Evolutionary conservation across 2,329 filamentous ascomycete genomes (phyloP).

Genomic region (Dendrostoma leiphaemia): DNA sequence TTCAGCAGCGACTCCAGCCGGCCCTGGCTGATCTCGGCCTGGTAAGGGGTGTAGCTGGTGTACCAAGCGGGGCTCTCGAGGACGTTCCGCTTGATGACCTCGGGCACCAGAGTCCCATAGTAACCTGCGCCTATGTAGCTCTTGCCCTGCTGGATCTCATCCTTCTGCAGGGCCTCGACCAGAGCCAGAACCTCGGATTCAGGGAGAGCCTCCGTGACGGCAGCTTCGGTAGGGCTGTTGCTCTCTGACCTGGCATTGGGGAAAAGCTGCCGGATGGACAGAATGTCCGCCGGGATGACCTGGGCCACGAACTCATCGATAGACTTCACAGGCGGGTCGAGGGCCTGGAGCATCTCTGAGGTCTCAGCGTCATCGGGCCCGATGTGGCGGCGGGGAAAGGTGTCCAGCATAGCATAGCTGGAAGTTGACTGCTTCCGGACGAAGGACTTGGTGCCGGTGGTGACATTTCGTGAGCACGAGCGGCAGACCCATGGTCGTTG

Average conservation of each 20-base stretch:
- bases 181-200: constrained; percentile 58
- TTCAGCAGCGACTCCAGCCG: constrained; percentile 89
- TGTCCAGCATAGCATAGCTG: constrained; percentile 45
- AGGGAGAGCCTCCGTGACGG: constrained; percentile 42
- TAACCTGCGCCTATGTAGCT: constrained; percentile 88
- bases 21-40: constrained; percentile 95
- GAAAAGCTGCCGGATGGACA: constrained; percentile 66
- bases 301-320: constrained; percentile 82
- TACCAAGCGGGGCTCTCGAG: constrained; percentile 96
- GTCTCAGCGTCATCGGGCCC: constrained; percentile 71
- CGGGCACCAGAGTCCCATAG: constrained; percentile 79
- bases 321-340: constrained; percentile 70
- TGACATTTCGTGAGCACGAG: constrained; percentile 11
- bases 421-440: constrained; percentile 21
- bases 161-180: constrained; percentile 29
- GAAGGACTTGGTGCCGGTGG: constrained; percentile 10
- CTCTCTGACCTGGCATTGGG: constrained; percentile 41
- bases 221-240: constrained; percentile 34
- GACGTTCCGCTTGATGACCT: constrained; percentile 90
- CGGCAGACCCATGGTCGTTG: constrained; percentile 19
- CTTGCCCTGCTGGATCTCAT: constrained; percentile 41
- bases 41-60: constrained; percentile 96
- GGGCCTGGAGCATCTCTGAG: constrained; percentile 73
- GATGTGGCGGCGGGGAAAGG: constrained; percentile 82
- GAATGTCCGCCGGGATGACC: constrained; percentile 78